These are phyloP conservation scores for Thielaviopsis populi DNA, from an alignment of 2,329 filamentous ascomycete genomes.

Conservation along the genomic window DNA sequence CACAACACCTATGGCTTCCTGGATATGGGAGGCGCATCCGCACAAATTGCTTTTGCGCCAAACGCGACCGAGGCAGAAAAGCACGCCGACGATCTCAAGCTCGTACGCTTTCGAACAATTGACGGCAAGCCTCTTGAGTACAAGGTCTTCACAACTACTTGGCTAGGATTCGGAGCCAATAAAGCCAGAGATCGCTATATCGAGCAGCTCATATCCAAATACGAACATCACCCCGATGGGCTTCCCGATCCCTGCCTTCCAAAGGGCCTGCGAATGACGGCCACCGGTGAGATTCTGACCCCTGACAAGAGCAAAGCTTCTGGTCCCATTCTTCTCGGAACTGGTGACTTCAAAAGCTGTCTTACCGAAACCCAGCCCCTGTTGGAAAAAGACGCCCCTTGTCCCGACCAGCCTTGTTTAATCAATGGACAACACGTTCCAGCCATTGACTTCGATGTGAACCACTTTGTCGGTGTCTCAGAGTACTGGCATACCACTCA, in stretches of 20 bases:
- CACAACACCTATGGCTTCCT: slow-evolving; percentile 95
- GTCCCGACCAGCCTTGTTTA: slow-evolving; percentile 69
- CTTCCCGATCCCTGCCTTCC: slow-evolving; percentile 87
- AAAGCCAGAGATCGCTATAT: slow-evolving; percentile 78
- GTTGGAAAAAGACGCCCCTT: slow-evolving; percentile 76
- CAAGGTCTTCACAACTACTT: slow-evolving; percentile 86
- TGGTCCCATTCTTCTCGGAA: slow-evolving; percentile 52
- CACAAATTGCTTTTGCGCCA: slow-evolving; percentile 93
- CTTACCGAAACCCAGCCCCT: slow-evolving; percentile 68
- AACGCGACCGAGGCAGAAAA: slow-evolving; percentile 81
- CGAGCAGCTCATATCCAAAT: slow-evolving; percentile 55
- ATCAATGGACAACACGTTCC: slow-evolving; percentile 86
- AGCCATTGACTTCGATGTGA: slow-evolving; percentile 90
- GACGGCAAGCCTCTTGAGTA: slow-evolving; percentile 68
- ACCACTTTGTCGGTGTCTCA: slow-evolving; percentile 94
- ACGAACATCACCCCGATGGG: slow-evolving; percentile 45
- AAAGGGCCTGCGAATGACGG: slow-evolving; percentile 53
- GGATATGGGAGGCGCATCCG: slow-evolving; percentile 95
- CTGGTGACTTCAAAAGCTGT: slow-evolving; percentile 76
- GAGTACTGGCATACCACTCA: slow-evolving; percentile 99
- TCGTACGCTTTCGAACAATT: slow-evolving; percentile 70
- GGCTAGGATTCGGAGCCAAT: slow-evolving; percentile 95
- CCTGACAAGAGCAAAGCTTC: slow-evolving; percentile 25
- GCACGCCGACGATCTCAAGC: slow-evolving; percentile 76
- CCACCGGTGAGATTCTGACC: slow-evolving; percentile 47